Conservation (phyloP, 371 early-diverging fungal species). For the Apophysomyces elegans region DNA sequence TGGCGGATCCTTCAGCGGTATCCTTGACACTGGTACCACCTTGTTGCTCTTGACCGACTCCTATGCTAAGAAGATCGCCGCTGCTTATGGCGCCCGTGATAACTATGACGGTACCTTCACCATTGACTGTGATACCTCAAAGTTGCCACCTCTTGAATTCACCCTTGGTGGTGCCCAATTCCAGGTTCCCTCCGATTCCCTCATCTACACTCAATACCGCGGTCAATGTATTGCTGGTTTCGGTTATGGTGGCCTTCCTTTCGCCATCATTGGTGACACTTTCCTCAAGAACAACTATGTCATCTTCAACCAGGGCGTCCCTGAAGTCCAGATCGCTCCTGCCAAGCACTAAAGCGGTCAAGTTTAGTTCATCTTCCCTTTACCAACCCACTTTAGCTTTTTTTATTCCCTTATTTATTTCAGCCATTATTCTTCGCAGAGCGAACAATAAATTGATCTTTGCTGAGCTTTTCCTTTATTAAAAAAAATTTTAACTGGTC, state of each 20-base stretch:
- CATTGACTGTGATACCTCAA: conserved; percentile 33
- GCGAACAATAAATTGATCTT: conserved; percentile 8
- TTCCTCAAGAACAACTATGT: no score
- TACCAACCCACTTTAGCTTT: not conserved
- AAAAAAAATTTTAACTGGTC: not conserved
- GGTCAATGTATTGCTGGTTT: conserved; percentile 31
- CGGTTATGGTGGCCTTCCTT: conserved; percentile 28
- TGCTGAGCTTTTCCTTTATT: not conserved
- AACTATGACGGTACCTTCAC: conserved; percentile 34
- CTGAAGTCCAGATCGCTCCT: conserved; percentile 31
- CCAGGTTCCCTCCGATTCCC: conserved; percentile 24
- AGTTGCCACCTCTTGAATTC: conserved; percentile 23
- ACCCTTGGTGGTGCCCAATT: conserved; percentile 26
- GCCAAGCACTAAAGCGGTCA: conserved; percentile 20
- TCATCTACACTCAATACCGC: conserved; percentile 25
- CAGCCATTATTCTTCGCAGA: conserved; percentile 6
- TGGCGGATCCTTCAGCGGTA: conserved; percentile 20
- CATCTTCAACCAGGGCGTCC: conserved; percentile 7
- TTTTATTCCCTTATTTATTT: conserved; percentile 4
- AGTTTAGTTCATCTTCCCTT: not conserved
- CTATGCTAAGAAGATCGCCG: conserved; percentile 22
- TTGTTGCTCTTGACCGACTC: conserved; percentile 27
- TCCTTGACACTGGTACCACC: conserved; percentile 37
- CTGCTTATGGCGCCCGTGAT: conserved; percentile 22
- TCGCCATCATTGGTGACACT: conserved; percentile 45